phyloP scores from a whole-genome alignment of 2,329 filamentous ascomycete genomes.

The Cladophialophora exuberans region DNA sequence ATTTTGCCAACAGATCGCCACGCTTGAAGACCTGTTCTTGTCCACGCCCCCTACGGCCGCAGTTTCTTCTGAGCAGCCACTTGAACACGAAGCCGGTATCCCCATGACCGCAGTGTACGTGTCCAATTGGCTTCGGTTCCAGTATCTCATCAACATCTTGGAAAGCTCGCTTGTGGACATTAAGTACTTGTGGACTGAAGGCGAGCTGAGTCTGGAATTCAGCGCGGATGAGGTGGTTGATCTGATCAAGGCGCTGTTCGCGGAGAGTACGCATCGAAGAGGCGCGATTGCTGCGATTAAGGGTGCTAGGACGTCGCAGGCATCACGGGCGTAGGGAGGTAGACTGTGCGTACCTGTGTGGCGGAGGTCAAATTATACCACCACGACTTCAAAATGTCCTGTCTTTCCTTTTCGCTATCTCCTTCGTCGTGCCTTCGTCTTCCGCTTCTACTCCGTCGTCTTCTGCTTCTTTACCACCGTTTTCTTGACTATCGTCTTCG shows the following conservation, averaged over 20 bases:
- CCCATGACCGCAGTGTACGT: constrained; percentile 65
- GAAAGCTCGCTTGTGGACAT: constrained; percentile 67
- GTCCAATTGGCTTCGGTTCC: constrained; percentile 66
- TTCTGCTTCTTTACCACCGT: no score
- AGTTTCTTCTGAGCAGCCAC: constrained; percentile 29
- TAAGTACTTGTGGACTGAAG: constrained; percentile 66
- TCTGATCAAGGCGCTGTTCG: constrained; percentile 66
- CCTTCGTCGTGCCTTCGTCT: no score
- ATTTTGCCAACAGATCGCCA: constrained; percentile 60
- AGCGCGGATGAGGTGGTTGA: constrained; percentile 64
- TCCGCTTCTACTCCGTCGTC: no score
- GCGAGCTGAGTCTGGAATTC: constrained; percentile 66
- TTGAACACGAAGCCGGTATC: constrained; percentile 36
- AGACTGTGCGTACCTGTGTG: no score
- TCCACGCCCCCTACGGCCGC: constrained; percentile 42
- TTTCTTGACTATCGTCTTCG: no score
- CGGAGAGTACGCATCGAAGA: constrained; percentile 62
- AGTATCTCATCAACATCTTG: constrained; percentile 65
- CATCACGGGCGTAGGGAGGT: no score
- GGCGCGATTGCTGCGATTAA: constrained; percentile 51
- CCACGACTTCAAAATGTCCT: no score
- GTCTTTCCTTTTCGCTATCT: no score
- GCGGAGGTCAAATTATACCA: no score
- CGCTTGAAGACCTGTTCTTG: constrained; percentile 61
- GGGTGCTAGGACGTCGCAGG: constrained; percentile 36